These are phyloP conservation scores for Fusarium miscanthi DNA, from an alignment of 2,329 filamentous ascomycete species.

Conservation along the genomic window DNA sequence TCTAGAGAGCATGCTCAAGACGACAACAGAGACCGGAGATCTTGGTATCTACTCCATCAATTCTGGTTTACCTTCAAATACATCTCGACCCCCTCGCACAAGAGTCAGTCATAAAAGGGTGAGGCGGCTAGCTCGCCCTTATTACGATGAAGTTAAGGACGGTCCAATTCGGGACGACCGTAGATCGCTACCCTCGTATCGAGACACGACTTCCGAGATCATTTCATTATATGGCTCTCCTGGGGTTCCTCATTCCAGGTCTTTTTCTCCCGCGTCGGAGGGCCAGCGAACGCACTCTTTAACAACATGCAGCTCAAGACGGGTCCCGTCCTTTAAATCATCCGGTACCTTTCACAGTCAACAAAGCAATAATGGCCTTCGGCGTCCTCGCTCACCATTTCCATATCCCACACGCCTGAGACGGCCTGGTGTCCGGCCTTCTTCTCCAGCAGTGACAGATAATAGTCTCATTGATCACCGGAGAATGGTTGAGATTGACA, in stretches of 20 bases:
- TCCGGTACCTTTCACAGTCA: constrained; percentile 61
- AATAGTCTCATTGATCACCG: constrained; percentile 61
- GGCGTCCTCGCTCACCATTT: constrained; percentile 68
- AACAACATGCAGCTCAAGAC: constrained; percentile 62
- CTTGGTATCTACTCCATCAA: constrained; percentile 70
- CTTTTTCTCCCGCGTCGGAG: constrained; percentile 56
- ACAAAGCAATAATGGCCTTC: constrained; percentile 54
- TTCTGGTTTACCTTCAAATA: constrained; percentile 45
- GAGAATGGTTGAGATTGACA: constrained; percentile 62
- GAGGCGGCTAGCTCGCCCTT: constrained; percentile 43
- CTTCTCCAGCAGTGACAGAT: constrained; percentile 62
- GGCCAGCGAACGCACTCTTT: constrained; percentile 65
- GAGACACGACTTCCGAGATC: constrained; percentile 65
- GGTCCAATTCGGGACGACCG: constrained; percentile 54
- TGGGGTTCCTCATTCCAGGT: constrained; percentile 57
- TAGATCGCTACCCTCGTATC: constrained; percentile 59
- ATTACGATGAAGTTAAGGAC: constrained; percentile 49
- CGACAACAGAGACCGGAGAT: constrained; percentile 73
- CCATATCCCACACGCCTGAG: constrained; percentile 68
- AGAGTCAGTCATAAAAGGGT: constrained; percentile 48
- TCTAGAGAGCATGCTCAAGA: constrained; percentile 73
- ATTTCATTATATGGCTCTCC: constrained; percentile 66
- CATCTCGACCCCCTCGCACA: constrained; percentile 45
- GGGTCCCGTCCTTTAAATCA: constrained; percentile 60
- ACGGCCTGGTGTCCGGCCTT: constrained; percentile 62